phyloP scores from a whole-genome alignment of 306 rosid genomes.

The Castanea sativa region DNA sequence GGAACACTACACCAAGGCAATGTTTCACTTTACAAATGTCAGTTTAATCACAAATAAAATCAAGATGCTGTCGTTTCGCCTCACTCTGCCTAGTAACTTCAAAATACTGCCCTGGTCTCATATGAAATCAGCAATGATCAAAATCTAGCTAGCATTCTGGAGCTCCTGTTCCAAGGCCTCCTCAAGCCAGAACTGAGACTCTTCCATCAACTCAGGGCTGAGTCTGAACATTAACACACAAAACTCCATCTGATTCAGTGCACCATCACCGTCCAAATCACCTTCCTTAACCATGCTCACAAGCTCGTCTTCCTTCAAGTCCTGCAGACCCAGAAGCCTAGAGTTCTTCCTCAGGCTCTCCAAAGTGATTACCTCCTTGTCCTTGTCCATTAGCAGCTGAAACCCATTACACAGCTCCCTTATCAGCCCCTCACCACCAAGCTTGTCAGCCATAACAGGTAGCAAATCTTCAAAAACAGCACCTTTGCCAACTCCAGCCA shows the following conservation, averaged over 20 bases:
- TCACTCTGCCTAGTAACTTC: not conserved
- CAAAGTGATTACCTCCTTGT: constrained; percentile 62
- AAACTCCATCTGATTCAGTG: constrained; percentile 76
- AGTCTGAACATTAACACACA: constrained; percentile 96
- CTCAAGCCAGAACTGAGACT: constrained; percentile 66
- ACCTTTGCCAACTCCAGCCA: constrained; percentile 43
- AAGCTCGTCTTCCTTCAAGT: constrained; percentile 75
- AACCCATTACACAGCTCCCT: constrained; percentile 88
- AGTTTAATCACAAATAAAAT: not conserved
- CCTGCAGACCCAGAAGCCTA: constrained; percentile 55
- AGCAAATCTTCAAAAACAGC: constrained; percentile 63
- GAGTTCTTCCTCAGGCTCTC: constrained; percentile 71
- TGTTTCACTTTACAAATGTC: not conserved
- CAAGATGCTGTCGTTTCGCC: not conserved
- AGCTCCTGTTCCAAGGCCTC: constrained; percentile 45
- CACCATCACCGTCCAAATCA: constrained; percentile 80
- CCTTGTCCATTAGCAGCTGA: constrained; percentile 73
- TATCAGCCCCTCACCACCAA: constrained; percentile 84
- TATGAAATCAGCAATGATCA: not conserved
- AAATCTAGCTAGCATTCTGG: not conserved
- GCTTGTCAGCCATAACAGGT: constrained; percentile 70
- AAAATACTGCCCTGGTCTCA: not conserved
- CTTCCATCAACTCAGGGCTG: constrained; percentile 78
- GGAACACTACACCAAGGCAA: not conserved
- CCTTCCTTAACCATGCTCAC: constrained; percentile 75